These are phyloP conservation scores for Stygiomarasmius scandens DNA, from an alignment of 1,284 basidiomycete species.

Conservation along the genomic window DNA sequence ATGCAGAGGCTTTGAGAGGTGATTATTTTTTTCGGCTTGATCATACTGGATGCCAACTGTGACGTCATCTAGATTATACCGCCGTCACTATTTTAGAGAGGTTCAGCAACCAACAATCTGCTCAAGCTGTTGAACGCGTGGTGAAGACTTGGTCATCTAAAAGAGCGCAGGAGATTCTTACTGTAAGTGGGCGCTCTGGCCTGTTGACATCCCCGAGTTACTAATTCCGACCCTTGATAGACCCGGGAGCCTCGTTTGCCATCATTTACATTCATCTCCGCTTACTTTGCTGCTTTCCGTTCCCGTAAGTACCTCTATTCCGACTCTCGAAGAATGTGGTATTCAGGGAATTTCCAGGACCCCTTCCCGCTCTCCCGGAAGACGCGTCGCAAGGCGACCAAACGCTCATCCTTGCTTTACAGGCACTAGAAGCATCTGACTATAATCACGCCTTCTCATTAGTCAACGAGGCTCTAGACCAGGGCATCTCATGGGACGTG, in stretches of 20 bases:
- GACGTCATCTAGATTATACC: conserved; percentile 78
- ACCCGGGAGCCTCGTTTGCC: conserved; percentile 85
- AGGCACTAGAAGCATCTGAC: conserved; percentile 87
- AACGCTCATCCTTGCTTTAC: conserved; percentile 79
- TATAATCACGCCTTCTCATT: conserved; percentile 84
- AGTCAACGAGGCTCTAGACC: conserved; percentile 85
- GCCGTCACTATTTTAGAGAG: conserved; percentile 93
- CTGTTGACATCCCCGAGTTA: conserved; percentile 5
- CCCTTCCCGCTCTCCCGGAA: conserved; percentile 78
- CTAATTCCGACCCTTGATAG: conserved; percentile 34
- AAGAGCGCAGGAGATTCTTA: conserved; percentile 74
- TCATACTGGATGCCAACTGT: not conserved
- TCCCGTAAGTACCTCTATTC: conserved; percentile 64
- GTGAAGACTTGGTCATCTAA: conserved; percentile 81
- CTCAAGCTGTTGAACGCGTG: conserved; percentile 88
- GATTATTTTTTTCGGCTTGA: conserved; percentile 22
- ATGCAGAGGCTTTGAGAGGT: conserved; percentile 83
- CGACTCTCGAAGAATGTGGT: no score
- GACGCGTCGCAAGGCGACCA: conserved; percentile 79
- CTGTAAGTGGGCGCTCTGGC: conserved; percentile 38
- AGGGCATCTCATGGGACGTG: conserved; percentile 79
- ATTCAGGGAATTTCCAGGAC: no score
- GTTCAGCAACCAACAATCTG: conserved; percentile 85
- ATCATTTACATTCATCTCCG: conserved; percentile 90
- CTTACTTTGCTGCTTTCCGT: conserved; percentile 98